Base-by-base conservation (phyloP, 768 basidiomycete genomes). In the Lactarius hengduanensis region DNA sequence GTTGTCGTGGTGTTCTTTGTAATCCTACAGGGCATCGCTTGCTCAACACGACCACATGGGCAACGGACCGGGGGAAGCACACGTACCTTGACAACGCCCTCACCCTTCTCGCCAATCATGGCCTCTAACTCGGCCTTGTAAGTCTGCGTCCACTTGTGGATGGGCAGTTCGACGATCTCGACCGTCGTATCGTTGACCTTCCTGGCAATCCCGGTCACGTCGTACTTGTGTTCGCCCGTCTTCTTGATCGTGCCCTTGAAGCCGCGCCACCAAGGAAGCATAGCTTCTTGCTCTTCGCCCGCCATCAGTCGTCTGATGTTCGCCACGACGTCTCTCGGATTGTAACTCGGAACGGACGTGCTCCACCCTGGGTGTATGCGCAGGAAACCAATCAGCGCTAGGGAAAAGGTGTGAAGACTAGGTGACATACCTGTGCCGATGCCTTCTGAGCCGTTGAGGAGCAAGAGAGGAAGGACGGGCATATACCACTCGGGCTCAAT, bases 191-290 rank as follows among this genome's bases (percentile, higher is more conserved):
- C 90, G 75, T 91, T 87, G 73, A 91, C 72, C 80, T 94, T 95
- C 38, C 78, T 83, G 59, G 84, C 84, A 56, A 89, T 73, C 59
- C 97, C 97, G 40, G 80, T 79, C 47, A 92, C 87, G 40, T 91
- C 90, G 74, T 90, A 95, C 77, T 91, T 96, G 81, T 94, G 86
- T 71, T 94, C 94, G 40, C 83, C 84, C 40, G 84, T 82, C 68
- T 84, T 84, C 78, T 87, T 93, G 77, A 98, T 90, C 43, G 88
- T 83, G 47, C 96, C 96, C 73, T 88, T 86, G 79, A 96, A 98
- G 34, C 96, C 96, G 61, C 94, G 87, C 91, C 93, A 98, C 97
- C 97, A 99, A 2, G 97, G 97, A 13, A 84, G 80, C 92, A 99
- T 98, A 0, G 87, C 83, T 16, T 88, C 85, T 70, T 89, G 74